Evolutionary conservation across 306 rosid genomes (phyloP), one percentile per base, ranked within the genome.

Genomic region (Senna tora): DNA sequence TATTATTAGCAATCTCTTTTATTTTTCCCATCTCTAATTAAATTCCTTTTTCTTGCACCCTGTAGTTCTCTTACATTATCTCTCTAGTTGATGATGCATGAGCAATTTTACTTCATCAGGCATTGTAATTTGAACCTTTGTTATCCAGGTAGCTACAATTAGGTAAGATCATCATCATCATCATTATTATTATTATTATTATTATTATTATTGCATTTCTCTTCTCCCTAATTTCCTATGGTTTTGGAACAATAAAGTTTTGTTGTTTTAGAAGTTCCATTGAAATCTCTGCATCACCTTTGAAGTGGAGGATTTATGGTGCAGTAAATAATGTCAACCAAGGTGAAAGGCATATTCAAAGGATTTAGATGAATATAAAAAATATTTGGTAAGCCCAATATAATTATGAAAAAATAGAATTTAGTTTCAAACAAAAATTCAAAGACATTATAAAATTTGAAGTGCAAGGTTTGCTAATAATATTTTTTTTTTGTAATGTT

Each of bases 281-380:
- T 6, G 8, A 9, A 51, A 25, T 28, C 13, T 28, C 77, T 50
- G 38, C 33, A 15, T n/a, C 52, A 47, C 39, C 22, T 75, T 71
- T 67, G 36, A 33, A 22, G 81, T 32, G 45, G 38, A 75, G 49
- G 38, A 33, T 71, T 71, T 79, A 21, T 47, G 67, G 41, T 22
- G 69, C 60, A 41, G 34, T 25, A 16, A 45, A 61, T 75, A 75
- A 4, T 65, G 82, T 33, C 84, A 8, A 62, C 83, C 66, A 73
- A 83, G 43, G 92, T 89, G 72, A 95, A 95, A 82, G 94, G 96
- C 69, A 80, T 95, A 71, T 81, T 95, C 7, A 91, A 88, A 72
- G 99, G 99, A 51, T 86, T 95, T 3, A 78, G 87, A 85, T 81
- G 85, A 83, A 86, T 95, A 19, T 86, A 96, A 9, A 93, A 88